These are phyloP conservation scores for Coniochaeta pulveracea DNA, from an alignment of 2,329 filamentous ascomycete species.

Conservation along the genomic window DNA sequence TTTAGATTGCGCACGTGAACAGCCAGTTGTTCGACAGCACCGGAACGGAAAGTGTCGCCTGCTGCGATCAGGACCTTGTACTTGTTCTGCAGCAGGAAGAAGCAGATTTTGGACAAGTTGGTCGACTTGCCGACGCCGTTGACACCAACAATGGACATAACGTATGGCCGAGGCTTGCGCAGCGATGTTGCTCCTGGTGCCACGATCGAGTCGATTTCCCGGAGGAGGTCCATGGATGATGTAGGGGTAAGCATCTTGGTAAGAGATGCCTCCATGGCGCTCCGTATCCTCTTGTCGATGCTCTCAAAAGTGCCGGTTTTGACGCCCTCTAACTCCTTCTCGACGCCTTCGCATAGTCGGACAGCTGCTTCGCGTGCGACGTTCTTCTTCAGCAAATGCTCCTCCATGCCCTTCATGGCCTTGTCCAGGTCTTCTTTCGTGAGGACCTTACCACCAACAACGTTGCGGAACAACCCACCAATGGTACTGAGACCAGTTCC, in stretches of 20 bases:
- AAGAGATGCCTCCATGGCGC: slow-evolving; percentile 83
- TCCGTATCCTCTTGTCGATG: slow-evolving; percentile 71
- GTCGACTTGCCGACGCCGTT: slow-evolving; percentile 98
- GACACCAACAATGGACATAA: slow-evolving; percentile 95
- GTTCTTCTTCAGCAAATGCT: slow-evolving; percentile 90
- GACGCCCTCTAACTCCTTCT: slow-evolving; percentile 78
- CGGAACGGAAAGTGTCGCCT: slow-evolving; percentile 93
- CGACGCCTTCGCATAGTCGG: slow-evolving; percentile 81
- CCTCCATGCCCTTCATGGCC: slow-evolving; percentile 91
- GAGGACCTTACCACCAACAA: slow-evolving; percentile 87
- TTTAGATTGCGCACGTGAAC: slow-evolving; percentile 91
- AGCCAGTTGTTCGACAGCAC: slow-evolving; percentile 90
- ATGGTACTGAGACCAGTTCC: slow-evolving; percentile 74
- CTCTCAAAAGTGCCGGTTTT: slow-evolving; percentile 90
- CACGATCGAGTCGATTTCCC: slow-evolving; percentile 76
- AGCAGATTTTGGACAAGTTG: slow-evolving; percentile 95
- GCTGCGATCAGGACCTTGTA: slow-evolving; percentile 91
- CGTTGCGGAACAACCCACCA: slow-evolving; percentile 82
- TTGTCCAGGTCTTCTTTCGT: slow-evolving; percentile 84
- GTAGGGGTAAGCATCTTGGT: slow-evolving; percentile 94
- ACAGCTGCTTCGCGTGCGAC: slow-evolving; percentile 90
- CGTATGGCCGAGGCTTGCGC: slow-evolving; percentile 67
- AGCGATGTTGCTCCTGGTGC: slow-evolving; percentile 53
- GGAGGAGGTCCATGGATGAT: slow-evolving; percentile 84
- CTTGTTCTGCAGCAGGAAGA: slow-evolving; percentile 94